Evolutionary conservation across 2,329 filamentous ascomycete genomes (phyloP).

Genomic region (Alternaria consortialis): DNA sequence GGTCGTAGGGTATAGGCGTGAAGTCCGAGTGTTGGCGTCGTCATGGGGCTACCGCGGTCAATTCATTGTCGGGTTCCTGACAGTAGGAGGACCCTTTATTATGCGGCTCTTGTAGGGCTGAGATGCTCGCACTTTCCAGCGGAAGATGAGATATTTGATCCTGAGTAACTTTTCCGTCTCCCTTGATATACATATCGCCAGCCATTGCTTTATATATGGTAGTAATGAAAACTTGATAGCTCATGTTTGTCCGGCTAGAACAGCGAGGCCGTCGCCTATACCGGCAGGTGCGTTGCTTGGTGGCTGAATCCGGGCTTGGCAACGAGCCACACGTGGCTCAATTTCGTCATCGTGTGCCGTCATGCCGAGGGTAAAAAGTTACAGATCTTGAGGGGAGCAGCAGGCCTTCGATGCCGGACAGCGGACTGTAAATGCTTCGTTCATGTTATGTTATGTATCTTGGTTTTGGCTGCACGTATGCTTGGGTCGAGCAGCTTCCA

Average conservation of each 20-base stretch:
- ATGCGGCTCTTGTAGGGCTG: conserved; percentile 20
- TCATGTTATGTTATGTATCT: background rate
- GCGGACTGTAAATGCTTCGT: background rate
- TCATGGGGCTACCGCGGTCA: conserved; percentile 12
- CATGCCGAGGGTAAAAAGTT: conserved; percentile 5
- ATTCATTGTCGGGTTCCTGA: conserved; percentile 15
- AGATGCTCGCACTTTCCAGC: background rate
- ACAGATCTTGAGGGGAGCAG: background rate
- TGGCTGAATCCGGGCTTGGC: conserved; percentile 14
- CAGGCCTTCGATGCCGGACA: background rate
- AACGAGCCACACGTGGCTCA: conserved; percentile 16
- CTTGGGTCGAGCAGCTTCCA: conserved; percentile 3
- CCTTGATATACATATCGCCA: background rate
- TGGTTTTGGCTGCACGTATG: background rate
- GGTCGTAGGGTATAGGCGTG: conserved; percentile 2
- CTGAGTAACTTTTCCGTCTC: background rate
- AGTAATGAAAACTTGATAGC: background rate
- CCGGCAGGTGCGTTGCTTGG: conserved; percentile 6
- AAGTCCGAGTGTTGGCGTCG: conserved; percentile 11
- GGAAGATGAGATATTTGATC: background rate
- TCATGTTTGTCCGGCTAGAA: conserved; percentile 3
- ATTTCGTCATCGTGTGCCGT: conserved; percentile 10
- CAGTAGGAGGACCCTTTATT: conserved; percentile 12
- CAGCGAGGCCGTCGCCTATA: conserved; percentile 3
- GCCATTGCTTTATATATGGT: background rate